A percentile compares a stretch with the other conserved stretches of the same genome.
Conservation (phyloP, 1,284 basidiomycete genomes). For the Malassezia pachydermatis region DNA sequence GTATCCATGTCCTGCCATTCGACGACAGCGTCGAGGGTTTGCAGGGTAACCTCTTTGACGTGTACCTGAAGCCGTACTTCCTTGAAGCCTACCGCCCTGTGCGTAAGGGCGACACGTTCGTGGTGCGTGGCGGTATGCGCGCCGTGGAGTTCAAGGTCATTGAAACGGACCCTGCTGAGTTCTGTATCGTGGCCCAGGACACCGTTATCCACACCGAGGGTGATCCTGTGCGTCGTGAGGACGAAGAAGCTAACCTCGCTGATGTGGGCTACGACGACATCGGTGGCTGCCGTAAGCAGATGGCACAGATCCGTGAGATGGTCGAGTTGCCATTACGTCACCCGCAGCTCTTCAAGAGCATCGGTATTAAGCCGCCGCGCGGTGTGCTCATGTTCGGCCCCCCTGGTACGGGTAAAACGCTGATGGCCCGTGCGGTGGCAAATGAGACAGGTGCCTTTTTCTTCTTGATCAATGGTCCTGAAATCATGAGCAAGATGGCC, state of each 20-base stretch:
- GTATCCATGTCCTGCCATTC: conserved; percentile 91
- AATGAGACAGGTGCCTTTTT: conserved; percentile 99
- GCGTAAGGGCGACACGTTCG: conserved; percentile 94
- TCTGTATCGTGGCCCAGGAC: conserved; percentile 92
- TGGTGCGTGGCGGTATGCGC: conserved; percentile 70
- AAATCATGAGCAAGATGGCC: conserved; percentile 99
- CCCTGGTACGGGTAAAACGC: conserved; percentile 48
- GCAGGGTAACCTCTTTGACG: conserved; percentile 96
- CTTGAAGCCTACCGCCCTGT: conserved; percentile 94
- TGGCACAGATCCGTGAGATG: conserved; percentile 98
- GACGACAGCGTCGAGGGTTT: conserved; percentile 95
- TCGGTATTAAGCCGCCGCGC: conserved; percentile 98
- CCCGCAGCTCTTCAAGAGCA: conserved; percentile 98
- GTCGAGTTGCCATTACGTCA: conserved; percentile 95
- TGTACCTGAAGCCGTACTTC: conserved; percentile 98
- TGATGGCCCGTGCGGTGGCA: conserved; percentile 96
- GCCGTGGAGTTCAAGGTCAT: conserved; percentile 95
- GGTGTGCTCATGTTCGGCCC: conserved; percentile 48
- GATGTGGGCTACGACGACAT: conserved; percentile 99
- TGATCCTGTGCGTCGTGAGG: conserved; percentile 95
- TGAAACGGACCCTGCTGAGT: conserved; percentile 79
- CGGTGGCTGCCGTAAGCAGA: conserved; percentile 96
- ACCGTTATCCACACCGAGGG: conserved; percentile 97
- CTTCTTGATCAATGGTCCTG: conserved; percentile 98
- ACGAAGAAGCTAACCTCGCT: conserved; percentile 89